These are phyloP conservation scores for Suillus decipiens DNA, from an alignment of 768 basidiomycete species.

Conservation along the genomic window DNA sequence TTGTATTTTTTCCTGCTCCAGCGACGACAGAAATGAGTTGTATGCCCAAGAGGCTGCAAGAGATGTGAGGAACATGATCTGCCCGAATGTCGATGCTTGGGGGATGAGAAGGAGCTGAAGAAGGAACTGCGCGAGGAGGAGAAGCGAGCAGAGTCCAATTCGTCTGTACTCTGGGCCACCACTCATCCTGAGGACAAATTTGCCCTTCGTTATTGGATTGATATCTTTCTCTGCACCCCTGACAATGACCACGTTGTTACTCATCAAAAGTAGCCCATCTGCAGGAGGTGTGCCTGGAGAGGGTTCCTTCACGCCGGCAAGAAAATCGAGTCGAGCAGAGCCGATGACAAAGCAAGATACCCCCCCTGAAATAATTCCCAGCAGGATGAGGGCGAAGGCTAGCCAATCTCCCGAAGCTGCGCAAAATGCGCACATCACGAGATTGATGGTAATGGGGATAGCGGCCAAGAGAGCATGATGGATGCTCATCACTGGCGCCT, in stretches of 20 bases:
- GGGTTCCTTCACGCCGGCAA: constrained; percentile 19
- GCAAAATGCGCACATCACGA: constrained; percentile 24
- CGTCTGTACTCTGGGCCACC: constrained; percentile 19
- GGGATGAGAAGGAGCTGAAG: constrained; percentile 38
- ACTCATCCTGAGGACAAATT: constrained; percentile 24
- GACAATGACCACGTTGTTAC: constrained; percentile 29
- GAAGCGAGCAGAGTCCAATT: constrained; percentile 32
- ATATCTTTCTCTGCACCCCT: constrained; percentile 34
- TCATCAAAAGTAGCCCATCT: constrained; percentile 32
- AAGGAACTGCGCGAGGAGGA: constrained; percentile 35
- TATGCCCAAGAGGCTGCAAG: constrained; percentile 37
- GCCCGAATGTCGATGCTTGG: constrained; percentile 35
- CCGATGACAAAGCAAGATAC: constrained; percentile 33
- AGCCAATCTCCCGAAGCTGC: constrained; percentile 34
- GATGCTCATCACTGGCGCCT: constrained; percentile 11
- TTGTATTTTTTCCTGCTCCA: constrained; percentile 39
- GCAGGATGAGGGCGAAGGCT: constrained; percentile 32
- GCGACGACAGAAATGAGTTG: constrained; percentile 35
- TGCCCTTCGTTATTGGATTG: constrained; percentile 35
- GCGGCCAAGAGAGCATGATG: constrained; percentile 21
- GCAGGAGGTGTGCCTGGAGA: constrained; percentile 28
- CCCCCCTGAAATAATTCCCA: constrained; percentile 36
- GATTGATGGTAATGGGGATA: constrained; percentile 28
- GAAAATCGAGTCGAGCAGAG: constrained; percentile 29
- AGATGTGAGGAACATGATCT: constrained; percentile 35